These are phyloP conservation scores for Setaria viridis DNA, from an alignment of 202 grass and related monocot species.

Conservation along the genomic window DNA sequence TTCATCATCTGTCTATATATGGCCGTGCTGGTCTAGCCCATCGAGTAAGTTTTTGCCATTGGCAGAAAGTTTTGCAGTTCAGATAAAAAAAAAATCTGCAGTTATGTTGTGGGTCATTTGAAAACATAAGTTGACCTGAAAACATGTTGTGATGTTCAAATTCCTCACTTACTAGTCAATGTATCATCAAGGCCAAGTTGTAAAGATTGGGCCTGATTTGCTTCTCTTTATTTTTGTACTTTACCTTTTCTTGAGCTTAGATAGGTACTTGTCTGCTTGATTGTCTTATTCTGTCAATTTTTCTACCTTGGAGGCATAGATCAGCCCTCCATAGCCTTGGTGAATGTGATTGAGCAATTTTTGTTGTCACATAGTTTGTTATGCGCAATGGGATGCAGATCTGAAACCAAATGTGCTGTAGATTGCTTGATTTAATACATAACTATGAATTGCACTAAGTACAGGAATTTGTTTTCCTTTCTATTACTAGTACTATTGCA, in stretches of 20 bases:
- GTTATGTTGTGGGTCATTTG: background rate
- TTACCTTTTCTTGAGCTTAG: conserved; percentile 25
- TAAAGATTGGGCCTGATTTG: background rate
- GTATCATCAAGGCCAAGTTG: background rate
- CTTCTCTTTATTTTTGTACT: background rate
- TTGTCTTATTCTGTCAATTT: background rate
- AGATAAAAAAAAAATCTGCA: no score
- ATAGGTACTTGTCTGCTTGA: background rate
- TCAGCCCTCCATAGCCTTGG: background rate
- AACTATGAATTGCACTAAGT: background rate
- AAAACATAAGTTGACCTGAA: background rate
- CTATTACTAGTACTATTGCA: conserved; percentile 22
- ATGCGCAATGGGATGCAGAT: conserved; percentile 6
- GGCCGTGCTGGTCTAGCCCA: background rate
- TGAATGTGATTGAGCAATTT: background rate
- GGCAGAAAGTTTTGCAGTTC: no score
- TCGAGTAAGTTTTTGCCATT: background rate
- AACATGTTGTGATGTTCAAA: background rate
- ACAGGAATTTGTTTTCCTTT: background rate
- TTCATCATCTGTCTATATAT: conserved; percentile 11
- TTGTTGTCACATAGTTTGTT: background rate
- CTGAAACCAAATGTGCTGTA: conserved; percentile 1
- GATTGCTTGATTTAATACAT: conserved; percentile 2
- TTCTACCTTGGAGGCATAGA: background rate
- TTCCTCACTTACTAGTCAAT: background rate